Conservation (phyloP, 108 stramenopile species). For the Cyclotella baltica region DNA sequence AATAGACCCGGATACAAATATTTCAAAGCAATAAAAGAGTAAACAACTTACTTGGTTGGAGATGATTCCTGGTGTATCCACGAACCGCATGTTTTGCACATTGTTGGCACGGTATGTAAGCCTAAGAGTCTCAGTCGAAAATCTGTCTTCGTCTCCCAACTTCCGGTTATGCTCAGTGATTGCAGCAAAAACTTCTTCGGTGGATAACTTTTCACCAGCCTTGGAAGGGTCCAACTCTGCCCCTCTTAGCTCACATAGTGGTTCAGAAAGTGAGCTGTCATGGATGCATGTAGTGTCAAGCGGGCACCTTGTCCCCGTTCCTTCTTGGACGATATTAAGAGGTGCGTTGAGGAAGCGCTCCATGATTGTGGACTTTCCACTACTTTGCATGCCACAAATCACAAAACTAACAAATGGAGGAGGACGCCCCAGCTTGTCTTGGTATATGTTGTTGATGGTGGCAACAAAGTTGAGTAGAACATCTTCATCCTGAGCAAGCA, state of each 20-base stretch:
- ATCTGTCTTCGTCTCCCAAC: conserved; percentile 64
- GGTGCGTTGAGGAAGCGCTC: conserved; percentile 75
- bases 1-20: background rate
- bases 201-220: conserved; percentile 54
- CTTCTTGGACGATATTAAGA: conserved; percentile 82
- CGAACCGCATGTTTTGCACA: conserved; percentile 81
- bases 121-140: conserved; percentile 61
- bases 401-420: conserved; percentile 84
- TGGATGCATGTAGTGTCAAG: conserved; percentile 83
- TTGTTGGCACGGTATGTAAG: conserved; percentile 69
- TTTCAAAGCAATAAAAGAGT: too few species aligned
- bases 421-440: conserved; percentile 60
- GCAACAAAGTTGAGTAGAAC: conserved; percentile 68
- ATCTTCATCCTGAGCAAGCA: conserved; percentile 69
- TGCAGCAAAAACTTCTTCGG: conserved; percentile 64
- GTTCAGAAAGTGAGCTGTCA: conserved; percentile 44
- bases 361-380: conserved; percentile 82
- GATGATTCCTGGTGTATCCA: conserved; percentile 73
- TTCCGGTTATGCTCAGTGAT: conserved; percentile 70
- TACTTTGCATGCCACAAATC: conserved; percentile 80
- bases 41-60: conserved; percentile 56
- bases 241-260: conserved; percentile 67
- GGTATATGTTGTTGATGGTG: conserved; percentile 76
- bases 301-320: conserved; percentile 82
- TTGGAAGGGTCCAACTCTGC: conserved; percentile 47